A percentile compares a stretch with the other conserved stretches of the same genome.
Conservation (phyloP, 176 grass and related monocot species). For the Carex cristatella region DNA sequence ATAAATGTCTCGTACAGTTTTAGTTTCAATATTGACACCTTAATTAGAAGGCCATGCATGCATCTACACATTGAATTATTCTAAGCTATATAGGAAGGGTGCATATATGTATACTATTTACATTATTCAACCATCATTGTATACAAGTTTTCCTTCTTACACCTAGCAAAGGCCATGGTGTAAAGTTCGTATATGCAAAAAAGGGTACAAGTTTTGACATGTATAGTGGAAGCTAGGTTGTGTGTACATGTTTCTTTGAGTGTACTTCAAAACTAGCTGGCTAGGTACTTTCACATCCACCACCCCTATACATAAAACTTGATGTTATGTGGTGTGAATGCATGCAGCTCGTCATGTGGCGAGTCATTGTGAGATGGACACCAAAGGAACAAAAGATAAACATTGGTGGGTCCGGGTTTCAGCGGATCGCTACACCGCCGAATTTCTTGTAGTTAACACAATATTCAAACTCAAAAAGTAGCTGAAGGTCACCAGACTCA, state of each 20-base stretch:
- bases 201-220: slow-evolving; percentile 10
- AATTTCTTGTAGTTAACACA: not conserved
- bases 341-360: not conserved
- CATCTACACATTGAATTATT: not conserved
- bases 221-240: slow-evolving; percentile 51
- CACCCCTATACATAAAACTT: slow-evolving; percentile 9
- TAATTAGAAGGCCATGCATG: too few relatives aligned
- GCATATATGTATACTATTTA: not conserved
- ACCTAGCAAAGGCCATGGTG: slow-evolving; percentile 11
- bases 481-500: not conserved
- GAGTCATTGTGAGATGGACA: not conserved
- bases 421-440: not conserved
- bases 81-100: not conserved
- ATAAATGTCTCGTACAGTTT: not conserved
- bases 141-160: slow-evolving; percentile 1
- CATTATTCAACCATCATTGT: slow-evolving; percentile 1
- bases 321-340: not conserved
- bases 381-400: not conserved
- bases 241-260: slow-evolving; percentile 70
- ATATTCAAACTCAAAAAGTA: slow-evolving; percentile 1
- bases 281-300: slow-evolving; percentile 35
- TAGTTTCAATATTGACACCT: too few relatives aligned
- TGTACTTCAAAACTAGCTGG: slow-evolving; percentile 67
- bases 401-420: not conserved
- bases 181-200: slow-evolving; percentile 18